These are phyloP conservation scores for Thielaviopsis ethacetica DNA, from an alignment of 2,329 filamentous ascomycete genomes.

Conservation along the genomic window DNA sequence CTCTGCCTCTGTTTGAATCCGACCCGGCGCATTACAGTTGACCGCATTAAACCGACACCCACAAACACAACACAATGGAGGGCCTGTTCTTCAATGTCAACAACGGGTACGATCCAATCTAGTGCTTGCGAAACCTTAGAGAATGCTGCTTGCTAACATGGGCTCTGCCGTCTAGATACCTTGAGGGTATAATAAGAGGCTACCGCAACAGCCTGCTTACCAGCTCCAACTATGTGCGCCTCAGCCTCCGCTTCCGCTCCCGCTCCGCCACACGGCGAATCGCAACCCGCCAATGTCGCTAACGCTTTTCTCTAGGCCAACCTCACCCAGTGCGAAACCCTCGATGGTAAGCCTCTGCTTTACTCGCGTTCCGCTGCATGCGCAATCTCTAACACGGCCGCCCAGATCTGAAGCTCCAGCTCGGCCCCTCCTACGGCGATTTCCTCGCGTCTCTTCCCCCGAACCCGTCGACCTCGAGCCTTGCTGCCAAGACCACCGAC, in stretches of 20 bases:
- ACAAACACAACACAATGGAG: constrained; percentile 48
- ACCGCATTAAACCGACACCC: constrained; percentile 11
- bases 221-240: constrained; percentile 54
- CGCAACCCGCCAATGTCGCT: constrained; percentile 91
- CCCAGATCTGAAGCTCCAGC: constrained; percentile 90
- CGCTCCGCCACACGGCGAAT: constrained; percentile 40
- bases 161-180: constrained; percentile 45
- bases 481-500: constrained; percentile 90
- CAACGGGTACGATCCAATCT: constrained; percentile 48
- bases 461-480: constrained; percentile 88
- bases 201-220: constrained; percentile 92
- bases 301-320: constrained; percentile 85
- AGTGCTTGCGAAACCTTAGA: background rate
- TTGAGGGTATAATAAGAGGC: constrained; percentile 92
- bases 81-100: constrained; percentile 89
- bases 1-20: background rate
- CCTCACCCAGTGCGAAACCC: constrained; percentile 91
- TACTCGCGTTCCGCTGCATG: background rate
- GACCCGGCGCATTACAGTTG: background rate
- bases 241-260: background rate
- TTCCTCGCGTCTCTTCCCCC: constrained; percentile 87
- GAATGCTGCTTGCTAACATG: background rate
- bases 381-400: background rate
- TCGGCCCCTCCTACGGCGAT: constrained; percentile 91
- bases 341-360: constrained; percentile 53